Evolutionary conservation across 2,329 filamentous ascomycete genomes (phyloP).

Genomic region (Cordyceps fumosorosea): DNA sequence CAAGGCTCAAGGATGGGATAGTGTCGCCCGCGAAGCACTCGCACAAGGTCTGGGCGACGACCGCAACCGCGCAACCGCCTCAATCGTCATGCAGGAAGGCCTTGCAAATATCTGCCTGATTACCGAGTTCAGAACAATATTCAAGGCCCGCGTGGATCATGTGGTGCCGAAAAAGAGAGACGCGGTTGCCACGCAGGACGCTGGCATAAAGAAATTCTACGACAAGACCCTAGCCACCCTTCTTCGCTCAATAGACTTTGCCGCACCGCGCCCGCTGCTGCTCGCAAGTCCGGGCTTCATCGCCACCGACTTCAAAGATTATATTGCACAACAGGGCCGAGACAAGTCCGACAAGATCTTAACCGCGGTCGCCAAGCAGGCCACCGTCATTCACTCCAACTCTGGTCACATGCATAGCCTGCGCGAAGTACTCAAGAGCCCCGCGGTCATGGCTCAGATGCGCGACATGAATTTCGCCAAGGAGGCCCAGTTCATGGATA

Average conservation of each 20-base stretch:
- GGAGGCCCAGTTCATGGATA: slow-evolving; percentile 79
- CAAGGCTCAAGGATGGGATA: slow-evolving; percentile 84
- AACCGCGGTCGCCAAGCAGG: slow-evolving; percentile 51
- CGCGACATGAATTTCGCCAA: slow-evolving; percentile 82
- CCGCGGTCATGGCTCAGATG: slow-evolving; percentile 69
- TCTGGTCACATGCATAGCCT: slow-evolving; percentile 83
- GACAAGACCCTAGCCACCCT: slow-evolving; percentile 69
- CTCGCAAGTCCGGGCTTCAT: slow-evolving; percentile 87
- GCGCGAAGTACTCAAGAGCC: slow-evolving; percentile 77
- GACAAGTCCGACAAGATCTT: slow-evolving; percentile 62
- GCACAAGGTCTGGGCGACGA: slow-evolving; percentile 73
- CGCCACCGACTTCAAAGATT: slow-evolving; percentile 71
- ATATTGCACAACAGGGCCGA: slow-evolving; percentile 55
- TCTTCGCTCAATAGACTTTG: slow-evolving; percentile 70
- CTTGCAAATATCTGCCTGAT: slow-evolving; percentile 77
- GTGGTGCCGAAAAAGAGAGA: slow-evolving; percentile 62
- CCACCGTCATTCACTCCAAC: slow-evolving; percentile 73
- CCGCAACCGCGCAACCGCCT: slow-evolving; percentile 74
- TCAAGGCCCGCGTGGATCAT: slow-evolving; percentile 58
- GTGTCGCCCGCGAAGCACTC: slow-evolving; percentile 71
- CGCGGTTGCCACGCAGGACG: slow-evolving; percentile 57
- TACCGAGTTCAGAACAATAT: slow-evolving; percentile 70
- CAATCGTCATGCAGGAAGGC: slow-evolving; percentile 90
- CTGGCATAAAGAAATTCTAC: slow-evolving; percentile 69
- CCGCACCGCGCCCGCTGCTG: slow-evolving; percentile 62